These are phyloP conservation scores for Boeremia lycopersici DNA, from an alignment of 2,329 filamentous ascomycete genomes.

Conservation along the genomic window DNA sequence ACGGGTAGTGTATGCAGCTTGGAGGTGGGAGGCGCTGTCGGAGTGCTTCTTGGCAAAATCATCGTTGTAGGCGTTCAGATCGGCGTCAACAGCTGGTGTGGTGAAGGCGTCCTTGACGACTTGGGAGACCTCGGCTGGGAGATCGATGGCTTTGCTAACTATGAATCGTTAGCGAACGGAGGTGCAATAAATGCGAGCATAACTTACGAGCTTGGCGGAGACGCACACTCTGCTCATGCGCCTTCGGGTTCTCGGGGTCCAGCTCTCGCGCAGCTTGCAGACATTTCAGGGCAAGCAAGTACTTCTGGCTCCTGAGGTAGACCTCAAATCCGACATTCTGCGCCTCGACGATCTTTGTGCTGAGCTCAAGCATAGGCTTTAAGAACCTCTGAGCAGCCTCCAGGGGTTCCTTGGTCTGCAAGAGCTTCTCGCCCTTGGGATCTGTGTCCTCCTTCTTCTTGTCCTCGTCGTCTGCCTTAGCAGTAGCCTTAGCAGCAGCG, in stretches of 20 bases:
- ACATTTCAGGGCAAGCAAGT: slow-evolving; percentile 84
- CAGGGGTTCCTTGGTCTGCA: slow-evolving; percentile 80
- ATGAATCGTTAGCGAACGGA: slow-evolving; percentile 4
- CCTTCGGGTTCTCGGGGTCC: slow-evolving; percentile 70
- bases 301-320: slow-evolving; percentile 82
- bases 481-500: slow-evolving; percentile 64
- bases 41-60: slow-evolving; percentile 68
- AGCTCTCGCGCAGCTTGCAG: slow-evolving; percentile 75
- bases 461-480: slow-evolving; percentile 65
- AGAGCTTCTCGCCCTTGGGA: slow-evolving; percentile 79
- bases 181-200: background rate
- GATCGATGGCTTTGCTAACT: slow-evolving; percentile 50
- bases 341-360: slow-evolving; percentile 77
- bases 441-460: slow-evolving; percentile 90
- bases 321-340: slow-evolving; percentile 91
- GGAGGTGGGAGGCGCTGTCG: slow-evolving; percentile 65
- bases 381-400: slow-evolving; percentile 89
- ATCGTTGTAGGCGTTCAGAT: slow-evolving; percentile 69
- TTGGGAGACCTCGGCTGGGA: slow-evolving; percentile 71
- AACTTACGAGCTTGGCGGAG: slow-evolving; percentile 65
- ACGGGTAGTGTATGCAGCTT: slow-evolving; percentile 67
- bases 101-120: slow-evolving; percentile 72
- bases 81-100: slow-evolving; percentile 60
- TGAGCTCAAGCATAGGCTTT: slow-evolving; percentile 78
- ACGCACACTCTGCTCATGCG: slow-evolving; percentile 75